These are phyloP conservation scores for Aspergillus sp. DNA, from an alignment of 2,329 filamentous ascomycete species.

Conservation along the genomic window DNA sequence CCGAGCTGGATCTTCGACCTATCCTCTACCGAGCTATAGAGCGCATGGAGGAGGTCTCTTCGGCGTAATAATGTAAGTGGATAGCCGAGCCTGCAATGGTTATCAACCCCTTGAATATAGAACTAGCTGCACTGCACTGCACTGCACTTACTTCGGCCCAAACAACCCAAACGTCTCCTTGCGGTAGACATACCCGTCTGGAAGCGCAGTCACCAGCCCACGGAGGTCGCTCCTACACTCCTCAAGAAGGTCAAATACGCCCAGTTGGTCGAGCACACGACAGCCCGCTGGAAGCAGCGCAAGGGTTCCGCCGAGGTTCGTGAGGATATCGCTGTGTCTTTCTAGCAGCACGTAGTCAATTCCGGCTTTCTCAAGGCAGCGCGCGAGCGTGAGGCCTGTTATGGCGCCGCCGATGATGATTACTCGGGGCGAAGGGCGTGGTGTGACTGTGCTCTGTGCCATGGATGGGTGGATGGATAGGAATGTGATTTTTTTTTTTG, in stretches of 20 bases:
- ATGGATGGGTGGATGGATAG: too few species aligned
- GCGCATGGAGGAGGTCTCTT: background rate
- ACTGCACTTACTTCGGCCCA: too few species aligned
- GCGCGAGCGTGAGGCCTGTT: background rate
- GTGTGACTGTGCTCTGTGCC: too few species aligned
- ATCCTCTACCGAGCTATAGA: background rate
- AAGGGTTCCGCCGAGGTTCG: background rate
- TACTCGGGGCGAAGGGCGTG: background rate
- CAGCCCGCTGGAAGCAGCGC: background rate
- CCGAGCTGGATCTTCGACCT: background rate
- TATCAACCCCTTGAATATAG: too few species aligned
- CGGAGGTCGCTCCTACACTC: background rate
- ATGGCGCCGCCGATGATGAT: background rate
- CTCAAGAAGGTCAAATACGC: background rate
- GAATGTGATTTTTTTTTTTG: too few species aligned
- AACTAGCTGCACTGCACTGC: too few species aligned
- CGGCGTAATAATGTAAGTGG: background rate
- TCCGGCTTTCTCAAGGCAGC: background rate
- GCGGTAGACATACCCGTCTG: background rate
- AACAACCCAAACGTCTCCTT: background rate
- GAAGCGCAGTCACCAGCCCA: background rate
- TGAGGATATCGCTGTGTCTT: background rate
- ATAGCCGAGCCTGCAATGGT: background rate
- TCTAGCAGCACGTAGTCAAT: slow-evolving; percentile 1
- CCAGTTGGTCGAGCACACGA: background rate